Evolutionary conservation across 2,329 filamentous ascomycete species (phyloP), one percentile per base, ranked within the genome.

Genomic region (Exophiala bonariae): DNA sequence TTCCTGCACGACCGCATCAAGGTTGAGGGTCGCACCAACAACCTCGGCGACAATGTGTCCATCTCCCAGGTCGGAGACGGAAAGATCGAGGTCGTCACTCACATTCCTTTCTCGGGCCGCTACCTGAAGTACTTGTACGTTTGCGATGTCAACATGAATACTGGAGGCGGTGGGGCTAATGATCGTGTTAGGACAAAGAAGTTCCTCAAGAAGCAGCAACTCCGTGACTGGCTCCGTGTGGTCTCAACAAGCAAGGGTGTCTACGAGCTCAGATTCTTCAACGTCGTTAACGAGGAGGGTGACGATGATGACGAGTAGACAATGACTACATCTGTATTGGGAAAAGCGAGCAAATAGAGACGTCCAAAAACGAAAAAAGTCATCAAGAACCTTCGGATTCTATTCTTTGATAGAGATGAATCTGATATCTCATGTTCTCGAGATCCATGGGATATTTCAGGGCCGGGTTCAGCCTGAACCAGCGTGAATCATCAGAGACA

Each of bases 121-220:
- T 99, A 99, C 83, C 82, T 99, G 76, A 99, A 99, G 88, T 99
- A 99, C 85, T 81, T 99, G 89, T 95, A 81, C 62, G 89, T 81
- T 26, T 26, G 23, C 23, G 11, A 11, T 6, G 23, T 26, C 11
- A 6, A 6, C 11, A 6, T 6, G 23, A 6, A 26, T 6, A 11
- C 6, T 6, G 49, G 36, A 23, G 19, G 19, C 26, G 2, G 26
- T 14, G 17, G 39, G 31, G 11, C n/a, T 16, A 26, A 11, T 18
- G 11, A 14, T 46, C 19, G 35, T 39, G 23, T 40, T 62, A 95
- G 89, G 74, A 99, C 93, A 75, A 99, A 99, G 89, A 99, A 99
- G 85, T 99, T 96, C 87, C 87, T 99, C 77, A 99, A 99, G 90
- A 99, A 99, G 89, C 89, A 96, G 83, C 92, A 97, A 85, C 89